phyloP scores from a whole-genome alignment of 2,329 filamentous ascomycete species.

The Elsinoe necatrix region DNA sequence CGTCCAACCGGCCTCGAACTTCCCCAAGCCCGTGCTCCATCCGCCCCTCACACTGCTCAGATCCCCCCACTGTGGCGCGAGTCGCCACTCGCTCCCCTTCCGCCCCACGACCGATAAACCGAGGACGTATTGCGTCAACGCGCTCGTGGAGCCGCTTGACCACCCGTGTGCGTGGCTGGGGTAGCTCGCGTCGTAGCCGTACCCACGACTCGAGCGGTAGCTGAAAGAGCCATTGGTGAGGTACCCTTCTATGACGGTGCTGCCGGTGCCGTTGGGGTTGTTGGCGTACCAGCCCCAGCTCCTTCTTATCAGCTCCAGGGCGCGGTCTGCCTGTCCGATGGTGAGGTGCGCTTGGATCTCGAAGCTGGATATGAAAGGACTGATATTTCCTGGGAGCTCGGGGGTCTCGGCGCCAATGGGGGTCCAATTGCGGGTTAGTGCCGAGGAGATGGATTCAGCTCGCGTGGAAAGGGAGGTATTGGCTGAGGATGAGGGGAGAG shows the following conservation, averaged over 20 bases:
- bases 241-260: constrained; percentile 53
- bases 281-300: constrained; percentile 55
- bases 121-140: constrained; percentile 37
- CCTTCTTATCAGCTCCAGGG: constrained; percentile 47
- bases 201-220: constrained; percentile 34
- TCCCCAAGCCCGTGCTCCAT: constrained; percentile 39
- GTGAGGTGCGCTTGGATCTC: constrained; percentile 51
- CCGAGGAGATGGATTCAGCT: constrained; percentile 16
- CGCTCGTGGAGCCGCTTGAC: constrained; percentile 33
- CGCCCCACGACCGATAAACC: constrained; percentile 36
- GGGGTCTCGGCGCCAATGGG: constrained; percentile 48
- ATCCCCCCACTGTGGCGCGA: constrained; percentile 40
- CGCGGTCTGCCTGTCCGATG: constrained; percentile 40
- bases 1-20: constrained; percentile 33
- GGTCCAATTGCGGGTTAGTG: constrained; percentile 46
- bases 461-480: constrained; percentile 19
- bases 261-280: constrained; percentile 49
- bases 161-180: constrained; percentile 27
- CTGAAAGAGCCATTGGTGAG: constrained; percentile 48
- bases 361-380: constrained; percentile 50
- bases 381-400: constrained; percentile 50
- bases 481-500: background rate
- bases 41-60: constrained; percentile 37
- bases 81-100: constrained; percentile 35
- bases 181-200: constrained; percentile 25